Evolutionary conservation across 768 basidiomycete species (phyloP).

Genomic region (Pulveroboletus sp.): DNA sequence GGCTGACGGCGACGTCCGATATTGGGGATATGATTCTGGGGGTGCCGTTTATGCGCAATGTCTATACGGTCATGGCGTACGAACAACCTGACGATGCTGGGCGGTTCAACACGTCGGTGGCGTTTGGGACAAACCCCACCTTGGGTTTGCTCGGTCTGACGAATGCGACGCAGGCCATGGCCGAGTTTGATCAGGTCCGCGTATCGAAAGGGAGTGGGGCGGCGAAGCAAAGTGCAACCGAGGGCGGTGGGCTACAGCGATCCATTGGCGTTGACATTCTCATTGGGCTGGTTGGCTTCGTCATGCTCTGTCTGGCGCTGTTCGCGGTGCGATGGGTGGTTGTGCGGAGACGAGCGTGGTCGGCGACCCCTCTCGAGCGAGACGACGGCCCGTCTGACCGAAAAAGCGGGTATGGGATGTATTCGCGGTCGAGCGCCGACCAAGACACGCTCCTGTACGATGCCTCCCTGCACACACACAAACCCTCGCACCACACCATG

Average conservation of each 20-base stretch:
- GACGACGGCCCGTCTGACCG: slow-evolving; percentile 12
- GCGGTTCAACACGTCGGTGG: slow-evolving; percentile 35
- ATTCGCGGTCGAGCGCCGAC: slow-evolving; percentile 28
- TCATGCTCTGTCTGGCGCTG: slow-evolving; percentile 50
- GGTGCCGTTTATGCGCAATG: slow-evolving; percentile 73
- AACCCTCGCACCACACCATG: slow-evolving; percentile 32
- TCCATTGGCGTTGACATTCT: slow-evolving; percentile 64
- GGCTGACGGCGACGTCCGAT: slow-evolving; percentile 35
- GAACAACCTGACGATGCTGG: slow-evolving; percentile 45
- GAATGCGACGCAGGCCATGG: slow-evolving; percentile 55
- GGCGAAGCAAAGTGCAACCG: slow-evolving; percentile 7
- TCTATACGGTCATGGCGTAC: slow-evolving; percentile 77
- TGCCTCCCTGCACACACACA: slow-evolving; percentile 34
- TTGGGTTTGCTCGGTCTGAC: slow-evolving; percentile 67
- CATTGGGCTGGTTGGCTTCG: slow-evolving; percentile 56
- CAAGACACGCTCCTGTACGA: slow-evolving; percentile 37
- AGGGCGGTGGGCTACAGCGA: slow-evolving; percentile 36
- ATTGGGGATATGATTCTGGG: slow-evolving; percentile 76
- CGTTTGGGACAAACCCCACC: slow-evolving; percentile 32
- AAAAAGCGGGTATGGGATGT: slow-evolving; percentile 24
- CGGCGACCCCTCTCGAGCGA: slow-evolving; percentile 10
- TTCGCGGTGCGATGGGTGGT: slow-evolving; percentile 56
- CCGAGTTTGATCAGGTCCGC: slow-evolving; percentile 69
- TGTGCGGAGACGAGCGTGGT: slow-evolving; percentile 36
- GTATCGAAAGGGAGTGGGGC: slow-evolving; percentile 43